Conservation (phyloP, 257 asterid species). For the Nicotiana knightiana region DNA sequence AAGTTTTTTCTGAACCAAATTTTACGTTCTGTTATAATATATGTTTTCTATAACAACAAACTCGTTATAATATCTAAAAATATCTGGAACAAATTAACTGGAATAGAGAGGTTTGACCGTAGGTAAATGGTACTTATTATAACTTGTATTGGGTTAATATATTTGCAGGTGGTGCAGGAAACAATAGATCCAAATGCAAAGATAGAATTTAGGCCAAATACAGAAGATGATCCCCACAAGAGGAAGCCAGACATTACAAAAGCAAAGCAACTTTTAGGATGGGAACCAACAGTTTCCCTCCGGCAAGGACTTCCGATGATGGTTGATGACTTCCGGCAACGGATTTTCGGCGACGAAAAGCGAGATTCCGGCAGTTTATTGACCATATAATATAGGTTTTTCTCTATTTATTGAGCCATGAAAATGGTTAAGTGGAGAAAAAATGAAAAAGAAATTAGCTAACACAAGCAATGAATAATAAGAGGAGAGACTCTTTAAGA, state of each 20-base stretch:
- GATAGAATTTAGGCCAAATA: conserved; percentile 70
- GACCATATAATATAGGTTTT: not conserved
- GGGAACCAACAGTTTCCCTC: conserved; percentile 70
- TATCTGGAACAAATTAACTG: too few relatives aligned
- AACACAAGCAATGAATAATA: not conserved
- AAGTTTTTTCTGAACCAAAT: too few relatives aligned
- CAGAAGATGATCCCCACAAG: conserved; percentile 88
- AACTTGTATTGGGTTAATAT: not conserved
- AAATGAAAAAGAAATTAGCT: not conserved
- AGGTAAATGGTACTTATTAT: too few relatives aligned
- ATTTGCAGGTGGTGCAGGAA: conserved; percentile 70
- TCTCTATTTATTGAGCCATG: not conserved
- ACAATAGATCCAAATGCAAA: conserved; percentile 69
- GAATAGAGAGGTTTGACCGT: too few relatives aligned
- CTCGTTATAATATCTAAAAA: too few relatives aligned
- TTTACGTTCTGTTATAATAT: too few relatives aligned
- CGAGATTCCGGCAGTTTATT: not conserved
- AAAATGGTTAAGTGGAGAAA: not conserved
- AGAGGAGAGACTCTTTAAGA: not conserved
- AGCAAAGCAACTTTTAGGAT: conserved; percentile 67
- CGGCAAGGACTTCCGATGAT: conserved; percentile 78
- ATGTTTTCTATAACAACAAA: too few relatives aligned
- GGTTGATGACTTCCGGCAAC: conserved; percentile 72
- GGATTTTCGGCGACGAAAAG: conserved; percentile 38
- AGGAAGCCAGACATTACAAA: conserved; percentile 82